Conservation (phyloP, 1,139 yeast species). For the Kodamaea ohmeri region DNA sequence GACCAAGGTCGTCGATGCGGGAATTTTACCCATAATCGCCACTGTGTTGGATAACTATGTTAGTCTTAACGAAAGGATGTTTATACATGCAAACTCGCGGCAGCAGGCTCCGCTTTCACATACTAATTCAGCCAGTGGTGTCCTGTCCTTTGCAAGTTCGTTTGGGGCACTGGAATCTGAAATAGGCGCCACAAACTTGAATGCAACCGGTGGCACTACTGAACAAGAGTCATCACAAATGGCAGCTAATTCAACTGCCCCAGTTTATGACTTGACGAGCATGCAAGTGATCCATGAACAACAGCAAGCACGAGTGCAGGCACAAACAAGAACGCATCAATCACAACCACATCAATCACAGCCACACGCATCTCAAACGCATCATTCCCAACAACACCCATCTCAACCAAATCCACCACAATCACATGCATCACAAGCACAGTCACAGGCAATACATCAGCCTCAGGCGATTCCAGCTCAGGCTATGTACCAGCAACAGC, state of each 20-base stretch:
- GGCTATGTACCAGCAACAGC: background rate
- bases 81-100: slow-evolving; percentile 30
- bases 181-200: slow-evolving; percentile 2
- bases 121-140: background rate
- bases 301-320: too few species aligned
- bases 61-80: slow-evolving; percentile 40
- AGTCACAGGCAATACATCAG: slow-evolving; percentile 6
- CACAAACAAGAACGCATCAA: too few species aligned
- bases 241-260: slow-evolving; percentile 4
- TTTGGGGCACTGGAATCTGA: background rate
- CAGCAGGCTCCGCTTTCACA: slow-evolving; percentile 12
- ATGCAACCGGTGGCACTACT: slow-evolving; percentile 5
- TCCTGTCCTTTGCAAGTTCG: background rate
- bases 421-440: slow-evolving; percentile 6
- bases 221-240: slow-evolving; percentile 3
- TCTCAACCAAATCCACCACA: slow-evolving; percentile 4
- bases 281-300: slow-evolving; percentile 5
- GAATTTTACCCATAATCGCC: slow-evolving; percentile 85
- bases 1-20: slow-evolving; percentile 85
- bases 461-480: background rate
- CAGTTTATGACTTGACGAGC: slow-evolving; percentile 8
- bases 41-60: slow-evolving; percentile 87
- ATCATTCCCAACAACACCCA: slow-evolving; percentile 1
- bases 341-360: slow-evolving; percentile 7
- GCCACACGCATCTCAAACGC: slow-evolving; percentile 1